Percentiles rank a stretch among this genome's conserved stretches.
phyloP scores from a whole-genome alignment of 78 protist species.

The Speleostelium caveatum region DNA sequence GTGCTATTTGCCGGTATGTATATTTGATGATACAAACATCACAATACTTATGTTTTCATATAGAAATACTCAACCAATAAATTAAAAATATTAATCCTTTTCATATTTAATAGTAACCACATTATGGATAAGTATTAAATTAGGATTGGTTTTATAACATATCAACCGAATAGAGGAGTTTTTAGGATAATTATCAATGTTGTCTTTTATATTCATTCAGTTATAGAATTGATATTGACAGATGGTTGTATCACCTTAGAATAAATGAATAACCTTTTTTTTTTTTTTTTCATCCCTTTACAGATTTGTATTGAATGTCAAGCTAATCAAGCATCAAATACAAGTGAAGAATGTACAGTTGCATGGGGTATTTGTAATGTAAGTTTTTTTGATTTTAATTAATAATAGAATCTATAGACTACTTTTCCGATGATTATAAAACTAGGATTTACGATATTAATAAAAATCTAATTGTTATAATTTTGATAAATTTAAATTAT shows the following conservation, averaged over 20 bases:
- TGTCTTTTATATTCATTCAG: too few relatives aligned
- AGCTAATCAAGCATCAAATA: constrained; percentile 95
- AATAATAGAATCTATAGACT: too few relatives aligned
- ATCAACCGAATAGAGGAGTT: too few relatives aligned
- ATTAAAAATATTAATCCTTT: too few relatives aligned
- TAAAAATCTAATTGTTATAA: not conserved
- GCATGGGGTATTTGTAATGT: constrained; percentile 99
- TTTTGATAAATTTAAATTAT: not conserved
- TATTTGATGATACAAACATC: too few relatives aligned
- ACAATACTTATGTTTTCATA: too few relatives aligned
- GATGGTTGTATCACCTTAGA: too few relatives aligned
- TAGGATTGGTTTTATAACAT: too few relatives aligned
- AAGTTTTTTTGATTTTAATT: constrained; percentile 16
- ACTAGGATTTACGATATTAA: not conserved
- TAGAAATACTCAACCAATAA: too few relatives aligned
- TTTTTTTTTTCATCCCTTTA: not conserved
- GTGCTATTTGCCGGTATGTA: constrained; percentile 99
- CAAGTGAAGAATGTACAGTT: constrained; percentile 97
- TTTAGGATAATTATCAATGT: not conserved
- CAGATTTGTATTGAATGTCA: constrained; percentile 96
- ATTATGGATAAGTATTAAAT: constrained; percentile 92
- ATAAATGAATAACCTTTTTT: constrained; percentile 44
- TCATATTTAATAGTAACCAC: constrained; percentile 97
- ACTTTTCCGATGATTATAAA: not conserved
- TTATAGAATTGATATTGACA: too few relatives aligned